Evolutionary conservation across 345 rosid species (phyloP).

Genomic region (Lumnitzera racemosa): DNA sequence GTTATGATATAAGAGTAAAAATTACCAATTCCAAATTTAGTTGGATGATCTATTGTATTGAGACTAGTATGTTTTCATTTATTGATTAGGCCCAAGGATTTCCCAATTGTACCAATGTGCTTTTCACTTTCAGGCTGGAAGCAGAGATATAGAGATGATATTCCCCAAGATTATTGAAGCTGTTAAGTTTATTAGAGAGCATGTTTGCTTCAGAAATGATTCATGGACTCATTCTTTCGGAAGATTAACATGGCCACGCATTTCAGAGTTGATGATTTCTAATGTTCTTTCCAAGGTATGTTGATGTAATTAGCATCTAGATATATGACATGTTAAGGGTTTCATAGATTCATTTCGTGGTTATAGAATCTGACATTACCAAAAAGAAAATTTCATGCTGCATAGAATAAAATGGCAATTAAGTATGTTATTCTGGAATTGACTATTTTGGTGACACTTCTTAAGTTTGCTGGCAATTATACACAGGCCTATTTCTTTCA

Average conservation of each 20-base stretch:
- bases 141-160: slow-evolving; percentile 48
- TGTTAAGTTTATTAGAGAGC: slow-evolving; percentile 52
- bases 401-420: too few relatives aligned
- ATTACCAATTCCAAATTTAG: not conserved
- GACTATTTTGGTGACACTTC: too few relatives aligned
- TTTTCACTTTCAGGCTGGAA: slow-evolving; percentile 35
- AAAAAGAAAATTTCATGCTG: too few relatives aligned
- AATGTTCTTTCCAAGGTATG: slow-evolving; percentile 89
- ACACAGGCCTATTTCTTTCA: too few relatives aligned
- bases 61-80: too few relatives aligned
- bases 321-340: not conserved
- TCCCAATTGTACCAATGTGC: not conserved
- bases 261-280: slow-evolving; percentile 74
- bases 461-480: too few relatives aligned
- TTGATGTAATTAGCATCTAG: slow-evolving; percentile 3
- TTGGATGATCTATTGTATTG: too few relatives aligned
- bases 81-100: not conserved
- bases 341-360: not conserved
- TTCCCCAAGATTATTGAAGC: slow-evolving; percentile 54
- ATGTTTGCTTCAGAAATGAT: slow-evolving; percentile 66
- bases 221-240: slow-evolving; percentile 79
- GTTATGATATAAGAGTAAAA: not conserved
- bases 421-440: too few relatives aligned
- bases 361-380: too few relatives aligned
- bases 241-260: slow-evolving; percentile 89